Evolutionary conservation across 305 asterid genomes (phyloP).

Genomic region (Caryopteris hybrid): DNA sequence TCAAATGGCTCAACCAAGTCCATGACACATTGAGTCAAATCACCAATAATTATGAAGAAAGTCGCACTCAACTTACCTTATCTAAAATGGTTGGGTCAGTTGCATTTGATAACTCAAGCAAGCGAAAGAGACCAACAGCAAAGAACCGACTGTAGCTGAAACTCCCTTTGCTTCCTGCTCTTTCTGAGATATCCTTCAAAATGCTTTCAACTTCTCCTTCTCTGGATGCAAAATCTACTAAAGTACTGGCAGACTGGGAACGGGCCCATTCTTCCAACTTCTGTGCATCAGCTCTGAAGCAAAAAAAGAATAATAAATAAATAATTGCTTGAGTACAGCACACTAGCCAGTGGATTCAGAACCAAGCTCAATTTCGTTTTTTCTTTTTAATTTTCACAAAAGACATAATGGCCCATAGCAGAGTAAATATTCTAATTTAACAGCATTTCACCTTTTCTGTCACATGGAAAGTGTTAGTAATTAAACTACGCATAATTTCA

Average conservation of each 20-base stretch:
- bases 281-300: constrained; percentile 76
- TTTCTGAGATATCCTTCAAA: constrained; percentile 75
- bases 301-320: background rate
- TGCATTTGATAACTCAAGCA: constrained; percentile 94
- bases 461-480: background rate
- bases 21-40: background rate
- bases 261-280: constrained; percentile 97
- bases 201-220: constrained; percentile 80
- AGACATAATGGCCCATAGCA: background rate
- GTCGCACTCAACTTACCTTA: constrained; percentile 47
- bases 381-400: background rate
- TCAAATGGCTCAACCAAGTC: background rate
- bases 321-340: background rate
- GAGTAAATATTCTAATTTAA: background rate
- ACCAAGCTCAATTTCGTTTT: background rate
- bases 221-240: constrained; percentile 75
- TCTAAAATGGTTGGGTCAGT: constrained; percentile 81
- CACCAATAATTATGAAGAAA: background rate
- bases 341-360: constrained; percentile 4
- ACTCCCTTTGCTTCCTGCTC: constrained; percentile 73
- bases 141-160: constrained; percentile 96
- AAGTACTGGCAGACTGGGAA: constrained; percentile 56
- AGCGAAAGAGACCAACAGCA: constrained; percentile 96
- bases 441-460: background rate
- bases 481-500: background rate